Percentiles rank a stretch among this genome's conserved stretches.
Evolutionary conservation across 306 rosid species (phyloP).

Genomic region (Trifolium subterraneum): DNA sequence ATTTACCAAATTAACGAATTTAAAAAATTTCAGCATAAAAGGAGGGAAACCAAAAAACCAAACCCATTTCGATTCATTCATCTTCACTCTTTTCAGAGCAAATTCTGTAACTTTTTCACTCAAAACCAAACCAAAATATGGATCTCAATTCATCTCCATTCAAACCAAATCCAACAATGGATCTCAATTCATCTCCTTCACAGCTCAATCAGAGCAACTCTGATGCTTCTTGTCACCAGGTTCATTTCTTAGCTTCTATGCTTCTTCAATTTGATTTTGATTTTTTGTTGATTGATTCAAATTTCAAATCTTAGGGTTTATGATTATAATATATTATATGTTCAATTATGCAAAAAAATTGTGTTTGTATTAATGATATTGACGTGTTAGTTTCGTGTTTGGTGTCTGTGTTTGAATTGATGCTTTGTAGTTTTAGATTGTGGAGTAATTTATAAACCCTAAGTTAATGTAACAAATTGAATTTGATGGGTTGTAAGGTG

Average conservation of each 20-base stretch:
- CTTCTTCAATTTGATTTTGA: background rate
- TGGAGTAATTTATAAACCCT: background rate
- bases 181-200: background rate
- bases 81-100: too few relatives aligned
- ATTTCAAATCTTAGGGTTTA: background rate
- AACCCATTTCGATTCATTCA: too few relatives aligned
- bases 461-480: background rate
- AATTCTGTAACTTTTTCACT: too few relatives aligned
- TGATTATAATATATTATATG: background rate
- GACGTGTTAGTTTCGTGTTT: background rate
- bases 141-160: too few relatives aligned
- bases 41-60: too few relatives aligned
- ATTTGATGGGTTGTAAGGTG: background rate
- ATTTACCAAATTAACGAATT: too few relatives aligned
- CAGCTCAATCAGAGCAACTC: background rate
- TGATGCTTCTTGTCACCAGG: slow-evolving; percentile 71
- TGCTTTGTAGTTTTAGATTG: background rate
- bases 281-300: background rate
- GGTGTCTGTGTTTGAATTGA: background rate
- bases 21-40: too few relatives aligned
- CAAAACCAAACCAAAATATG: too few relatives aligned
- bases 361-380: background rate
- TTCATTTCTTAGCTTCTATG: background rate
- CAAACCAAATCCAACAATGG: background rate
- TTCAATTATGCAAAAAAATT: too few relatives aligned